Base-by-base conservation (phyloP, 306 rosid species). In the Lablab purpureus region DNA sequence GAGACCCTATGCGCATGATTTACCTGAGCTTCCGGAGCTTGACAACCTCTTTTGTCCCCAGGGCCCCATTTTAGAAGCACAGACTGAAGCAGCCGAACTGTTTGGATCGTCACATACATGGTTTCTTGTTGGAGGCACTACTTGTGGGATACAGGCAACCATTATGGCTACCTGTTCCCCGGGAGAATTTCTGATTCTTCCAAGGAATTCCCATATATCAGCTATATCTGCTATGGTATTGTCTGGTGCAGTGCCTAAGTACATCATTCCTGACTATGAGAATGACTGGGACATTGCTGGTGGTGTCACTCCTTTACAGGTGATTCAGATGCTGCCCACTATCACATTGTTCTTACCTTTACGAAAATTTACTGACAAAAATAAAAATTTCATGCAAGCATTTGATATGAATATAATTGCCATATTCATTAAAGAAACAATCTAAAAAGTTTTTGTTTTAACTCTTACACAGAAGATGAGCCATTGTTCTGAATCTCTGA, bases 61-160 rank as follows among this genome's bases (percentile, higher is more conserved):
- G 49, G 97, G 94, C 0, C 97, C 98, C 3, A 90, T 92, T 84
- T 85, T 92, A 46, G 90, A 90, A 64, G 98, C 98, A 72, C 97
- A 94, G 70, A 82, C 43, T 70, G 78, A 87, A 85, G 98, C 98
- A 64, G 90, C 97, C 54, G 82, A 87, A 79, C 79, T 94, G 76
- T 92, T 94, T 80, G 94, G 97, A 46, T 85, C 98, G 2, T 83
- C 80, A 58, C 75, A 92, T 73, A 92, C 97, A 64, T 94, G 98
- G 98, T 94, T 94, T 76, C 97, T 94, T 40, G 97, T 94, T 40
- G 98, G 97, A 45, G 98, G 98, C 30, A 87, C 97, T 50, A 94
- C 98, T 14, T 94, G 94, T 80, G 98, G 97, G 71, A 89, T 92
- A 73, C 97, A 94, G 84, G 93, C 98, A 13, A 94, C 97, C 9